Evolutionary conservation across 805 yeast species (phyloP).

Genomic region (Komagataella populi): DNA sequence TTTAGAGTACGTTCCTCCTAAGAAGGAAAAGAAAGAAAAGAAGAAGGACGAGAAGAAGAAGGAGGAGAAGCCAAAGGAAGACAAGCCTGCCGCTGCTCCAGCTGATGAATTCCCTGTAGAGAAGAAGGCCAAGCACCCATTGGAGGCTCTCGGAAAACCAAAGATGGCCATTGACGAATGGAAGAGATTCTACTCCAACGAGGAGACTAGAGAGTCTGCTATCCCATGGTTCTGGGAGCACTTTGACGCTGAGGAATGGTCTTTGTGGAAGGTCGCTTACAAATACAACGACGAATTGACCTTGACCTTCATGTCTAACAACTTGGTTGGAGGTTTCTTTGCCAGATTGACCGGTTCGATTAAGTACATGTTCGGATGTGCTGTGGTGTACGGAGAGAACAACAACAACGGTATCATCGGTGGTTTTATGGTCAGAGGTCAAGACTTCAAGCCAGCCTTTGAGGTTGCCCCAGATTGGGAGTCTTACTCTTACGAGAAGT

Average conservation of each 20-base stretch:
- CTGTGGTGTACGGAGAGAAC: slow-evolving; percentile 97
- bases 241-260: slow-evolving; percentile 86
- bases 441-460: slow-evolving; percentile 81
- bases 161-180: slow-evolving; percentile 72
- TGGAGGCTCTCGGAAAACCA: slow-evolving; percentile 67
- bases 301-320: slow-evolving; percentile 94
- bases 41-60: slow-evolving; percentile 13
- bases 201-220: slow-evolving; percentile 89
- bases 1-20: slow-evolving; percentile 35
- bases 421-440: slow-evolving; percentile 91
- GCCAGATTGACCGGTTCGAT: slow-evolving; percentile 84
- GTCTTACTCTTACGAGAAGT: slow-evolving; percentile 71
- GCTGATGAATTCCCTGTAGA: slow-evolving; percentile 28
- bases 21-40: slow-evolving; percentile 59
- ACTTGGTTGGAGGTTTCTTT: slow-evolving; percentile 96
- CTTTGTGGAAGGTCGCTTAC: slow-evolving; percentile 90
- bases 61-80: slow-evolving; percentile 16
- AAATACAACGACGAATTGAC: slow-evolving; percentile 97
- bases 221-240: slow-evolving; percentile 96
- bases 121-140: slow-evolving; percentile 86
- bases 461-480: slow-evolving; percentile 99
- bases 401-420: slow-evolving; percentile 96
- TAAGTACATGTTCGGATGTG: slow-evolving; percentile 86
- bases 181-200: slow-evolving; percentile 95
- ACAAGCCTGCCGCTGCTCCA: slow-evolving; percentile 18